phyloP scores from a whole-genome alignment of 2,329 filamentous ascomycete species.

The Talaromyces sp. region DNA sequence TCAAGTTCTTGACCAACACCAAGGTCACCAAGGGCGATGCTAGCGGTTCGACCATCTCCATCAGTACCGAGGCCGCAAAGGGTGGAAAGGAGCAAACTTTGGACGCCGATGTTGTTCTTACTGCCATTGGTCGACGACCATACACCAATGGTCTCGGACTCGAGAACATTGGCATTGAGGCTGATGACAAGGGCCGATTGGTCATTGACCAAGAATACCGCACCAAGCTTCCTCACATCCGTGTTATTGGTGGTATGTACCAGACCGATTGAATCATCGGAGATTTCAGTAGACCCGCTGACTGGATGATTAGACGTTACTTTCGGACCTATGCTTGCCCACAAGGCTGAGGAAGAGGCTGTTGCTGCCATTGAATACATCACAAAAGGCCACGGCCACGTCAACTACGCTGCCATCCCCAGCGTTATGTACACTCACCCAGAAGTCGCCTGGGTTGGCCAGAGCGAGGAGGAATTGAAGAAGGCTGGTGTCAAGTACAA shows the following conservation, averaged over 20 bases:
- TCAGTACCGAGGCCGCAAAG: constrained; percentile 87
- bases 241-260: constrained; percentile 68
- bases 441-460: constrained; percentile 96
- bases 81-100: constrained; percentile 91
- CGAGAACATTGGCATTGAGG: constrained; percentile 72
- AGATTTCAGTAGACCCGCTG: not conserved
- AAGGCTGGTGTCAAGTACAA: constrained; percentile 84
- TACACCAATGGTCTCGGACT: constrained; percentile 89
- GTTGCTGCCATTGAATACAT: constrained; percentile 95
- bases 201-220: constrained; percentile 99
- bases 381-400: constrained; percentile 94
- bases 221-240: constrained; percentile 95
- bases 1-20: constrained; percentile 97
- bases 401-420: constrained; percentile 97
- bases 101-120: constrained; percentile 90
- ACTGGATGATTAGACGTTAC: constrained; percentile 44
- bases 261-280: constrained; percentile 38
- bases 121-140: constrained; percentile 91
- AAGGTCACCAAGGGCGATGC: constrained; percentile 87
- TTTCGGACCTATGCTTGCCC: constrained; percentile 97
- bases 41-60: constrained; percentile 68
- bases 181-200: constrained; percentile 87
- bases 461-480: constrained; percentile 96
- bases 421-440: constrained; percentile 99
- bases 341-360: constrained; percentile 98